A percentile compares a stretch with the other conserved stretches of the same genome.
phyloP scores from a whole-genome alignment of 2,329 filamentous ascomycete species.

The Ampelomyces quisqualis region DNA sequence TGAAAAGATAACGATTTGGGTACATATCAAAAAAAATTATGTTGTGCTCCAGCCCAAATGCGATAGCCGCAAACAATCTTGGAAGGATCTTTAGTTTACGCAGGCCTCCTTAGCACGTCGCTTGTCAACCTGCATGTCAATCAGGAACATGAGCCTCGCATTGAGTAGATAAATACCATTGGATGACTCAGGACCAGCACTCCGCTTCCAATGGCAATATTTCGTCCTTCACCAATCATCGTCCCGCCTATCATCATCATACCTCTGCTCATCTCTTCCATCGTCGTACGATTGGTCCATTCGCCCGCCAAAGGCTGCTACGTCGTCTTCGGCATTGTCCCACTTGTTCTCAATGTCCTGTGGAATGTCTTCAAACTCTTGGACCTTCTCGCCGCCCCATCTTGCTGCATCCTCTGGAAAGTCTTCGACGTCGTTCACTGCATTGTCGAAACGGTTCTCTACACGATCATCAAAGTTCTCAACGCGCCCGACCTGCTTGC shows the following conservation, averaged over 20 bases:
- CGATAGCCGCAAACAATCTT: too few species aligned
- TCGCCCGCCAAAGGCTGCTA: slow-evolving; percentile 22
- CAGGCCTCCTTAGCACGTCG: too few species aligned
- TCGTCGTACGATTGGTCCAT: slow-evolving; percentile 29
- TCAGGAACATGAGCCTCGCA: background rate
- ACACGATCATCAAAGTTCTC: slow-evolving; percentile 26
- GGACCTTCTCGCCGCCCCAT: slow-evolving; percentile 28
- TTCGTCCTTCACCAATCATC: slow-evolving; percentile 4
- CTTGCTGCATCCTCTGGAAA: slow-evolving; percentile 26
- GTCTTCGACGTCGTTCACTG: slow-evolving; percentile 25
- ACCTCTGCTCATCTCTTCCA: slow-evolving; percentile 24
- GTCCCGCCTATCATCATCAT: slow-evolving; percentile 24
- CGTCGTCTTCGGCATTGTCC: slow-evolving; percentile 19
- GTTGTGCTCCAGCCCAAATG: too few species aligned
- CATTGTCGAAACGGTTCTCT: slow-evolving; percentile 21
- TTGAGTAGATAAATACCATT: background rate
- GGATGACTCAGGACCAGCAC: background rate
- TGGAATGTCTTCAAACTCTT: slow-evolving; percentile 26
- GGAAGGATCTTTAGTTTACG: too few species aligned
- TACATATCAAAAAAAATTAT: too few species aligned
- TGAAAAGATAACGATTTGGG: too few species aligned
- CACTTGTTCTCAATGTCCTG: slow-evolving; percentile 27
- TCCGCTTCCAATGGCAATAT: too few species aligned
- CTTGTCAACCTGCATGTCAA: too few species aligned
- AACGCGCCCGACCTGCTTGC: slow-evolving; percentile 24